Evolutionary conservation across 2,329 filamentous ascomycete species (phyloP), one percentile per base, ranked within the genome.

Genomic region (Aspergillus flavus): DNA sequence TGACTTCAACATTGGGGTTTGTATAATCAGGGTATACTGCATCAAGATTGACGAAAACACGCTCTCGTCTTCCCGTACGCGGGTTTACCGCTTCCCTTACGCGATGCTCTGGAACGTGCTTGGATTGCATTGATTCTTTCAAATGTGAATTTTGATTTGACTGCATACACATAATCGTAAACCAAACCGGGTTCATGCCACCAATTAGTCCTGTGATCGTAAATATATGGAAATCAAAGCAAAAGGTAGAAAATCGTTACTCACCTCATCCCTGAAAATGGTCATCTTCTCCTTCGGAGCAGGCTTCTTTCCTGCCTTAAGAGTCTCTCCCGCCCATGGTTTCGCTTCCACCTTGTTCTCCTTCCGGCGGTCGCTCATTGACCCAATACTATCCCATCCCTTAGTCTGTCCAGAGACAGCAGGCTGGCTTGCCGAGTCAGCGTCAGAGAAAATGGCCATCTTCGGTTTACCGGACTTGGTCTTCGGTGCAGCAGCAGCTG

Each of bases 211-310:
- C 94, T 97, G 87, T 87, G 84, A 86, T 89, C 85, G 93, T 95
- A 92, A 95, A 95, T 87, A 93, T 84, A 78, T 85, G 85, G 83
- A 80, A 76, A 71, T 79, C 76, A 77, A 73, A 73, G 75, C 70
- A 73, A 70, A 68, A 69, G 67, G 67, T 70, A 68, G 67, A 68
- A 75, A 76, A 70, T 72, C 68, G 72, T 72, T 73, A 85, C 93
- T 90, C 90, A 99, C 95, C 91, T 91, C 84, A 84, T 99, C 95
- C 84, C 92, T 94, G 84, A 97, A 99, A 53, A 99, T 87, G 74
- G 90, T 84, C 89, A 99, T 91, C 84, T 97, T 98, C 59, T 89
- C 85, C 59, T 85, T 86, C 36, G 85, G 87, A 50, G 84, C 87
- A 81, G 92, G 92, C 82, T 92, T 95, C 71, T 93, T 94, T 48